A percentile compares a stretch with the other conserved stretches of the same genome.
Evolutionary conservation across 495 filamentous ascomycete species (phyloP).

Genomic region (Aspergillus sclerotioniger): DNA sequence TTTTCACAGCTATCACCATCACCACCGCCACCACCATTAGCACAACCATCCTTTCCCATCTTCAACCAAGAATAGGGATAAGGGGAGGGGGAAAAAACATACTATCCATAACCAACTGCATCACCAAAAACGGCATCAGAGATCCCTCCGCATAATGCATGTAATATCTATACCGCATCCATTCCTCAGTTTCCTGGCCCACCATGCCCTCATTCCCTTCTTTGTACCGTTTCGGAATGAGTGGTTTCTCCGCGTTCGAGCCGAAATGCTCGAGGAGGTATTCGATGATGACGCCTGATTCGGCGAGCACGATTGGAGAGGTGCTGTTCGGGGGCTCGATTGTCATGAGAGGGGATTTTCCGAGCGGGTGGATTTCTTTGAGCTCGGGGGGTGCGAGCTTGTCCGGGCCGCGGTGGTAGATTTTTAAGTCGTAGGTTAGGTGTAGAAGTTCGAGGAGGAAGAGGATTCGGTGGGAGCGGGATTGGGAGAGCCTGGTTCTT

Average conservation of each 20-base stretch:
- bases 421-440: constrained; percentile 73
- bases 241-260: constrained; percentile 36
- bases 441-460: constrained; percentile 87
- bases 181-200: constrained; percentile 71
- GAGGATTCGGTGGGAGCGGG: constrained; percentile 77
- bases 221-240: constrained; percentile 64
- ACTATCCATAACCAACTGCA: constrained; percentile 57
- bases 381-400: constrained; percentile 68
- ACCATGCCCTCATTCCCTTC: constrained; percentile 47
- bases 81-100: constrained; percentile 25
- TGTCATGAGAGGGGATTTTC: constrained; percentile 75
- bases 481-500: constrained; percentile 35
- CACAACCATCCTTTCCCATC: neutral
- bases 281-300: constrained; percentile 76
- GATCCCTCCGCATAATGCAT: constrained; percentile 83
- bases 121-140: constrained; percentile 67
- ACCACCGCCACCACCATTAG: neutral
- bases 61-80: neutral
- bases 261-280: constrained; percentile 76
- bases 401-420: constrained; percentile 62
- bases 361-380: constrained; percentile 76
- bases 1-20: constrained; percentile 56
- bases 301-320: constrained; percentile 68
- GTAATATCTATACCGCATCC: constrained; percentile 72
- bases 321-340: constrained; percentile 47